Conservation (phyloP, 2,329 filamentous ascomycete species). For the Mollisiaceae sp. region DNA sequence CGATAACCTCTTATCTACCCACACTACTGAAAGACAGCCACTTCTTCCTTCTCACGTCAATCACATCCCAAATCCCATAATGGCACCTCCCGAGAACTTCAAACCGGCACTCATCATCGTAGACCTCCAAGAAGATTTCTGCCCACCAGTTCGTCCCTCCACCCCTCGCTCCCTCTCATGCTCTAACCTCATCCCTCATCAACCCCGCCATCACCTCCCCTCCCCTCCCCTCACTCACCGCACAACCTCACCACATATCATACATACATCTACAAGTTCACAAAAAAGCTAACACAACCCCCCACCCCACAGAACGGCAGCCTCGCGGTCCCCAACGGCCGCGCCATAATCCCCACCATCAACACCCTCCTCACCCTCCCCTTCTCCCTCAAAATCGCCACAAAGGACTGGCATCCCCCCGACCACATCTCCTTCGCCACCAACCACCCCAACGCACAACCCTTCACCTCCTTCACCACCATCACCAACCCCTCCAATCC, state of each 20-base stretch:
- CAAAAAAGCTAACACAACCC: background rate
- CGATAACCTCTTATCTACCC: background rate
- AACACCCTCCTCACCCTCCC: slow-evolving; percentile 76
- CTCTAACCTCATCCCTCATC: background rate
- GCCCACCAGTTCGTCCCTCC: slow-evolving; percentile 73
- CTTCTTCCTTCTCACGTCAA: background rate
- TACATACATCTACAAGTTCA: slow-evolving; percentile 17
- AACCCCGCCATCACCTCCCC: background rate
- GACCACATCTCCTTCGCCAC: slow-evolving; percentile 87
- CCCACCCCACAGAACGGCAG: slow-evolving; percentile 67
- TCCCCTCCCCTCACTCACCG: background rate
- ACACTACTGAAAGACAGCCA: background rate
- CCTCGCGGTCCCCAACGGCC: slow-evolving; percentile 79
- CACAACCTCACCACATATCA: too few species aligned
- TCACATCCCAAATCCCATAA: slow-evolving; percentile 10
- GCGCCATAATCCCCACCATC: slow-evolving; percentile 70
- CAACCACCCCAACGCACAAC: slow-evolving; percentile 71
- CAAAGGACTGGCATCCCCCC: slow-evolving; percentile 88
- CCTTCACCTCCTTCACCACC: slow-evolving; percentile 68
- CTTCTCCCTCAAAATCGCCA: slow-evolving; percentile 78
- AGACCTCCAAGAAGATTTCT: slow-evolving; percentile 95
- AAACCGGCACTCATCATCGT: slow-evolving; percentile 73
- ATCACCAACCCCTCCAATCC: slow-evolving; percentile 71
- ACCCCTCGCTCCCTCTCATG: background rate
- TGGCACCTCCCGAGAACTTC: slow-evolving; percentile 40